Base-by-base conservation (phyloP, 768 basidiomycete species). In the Leccinum arenicola region DNA sequence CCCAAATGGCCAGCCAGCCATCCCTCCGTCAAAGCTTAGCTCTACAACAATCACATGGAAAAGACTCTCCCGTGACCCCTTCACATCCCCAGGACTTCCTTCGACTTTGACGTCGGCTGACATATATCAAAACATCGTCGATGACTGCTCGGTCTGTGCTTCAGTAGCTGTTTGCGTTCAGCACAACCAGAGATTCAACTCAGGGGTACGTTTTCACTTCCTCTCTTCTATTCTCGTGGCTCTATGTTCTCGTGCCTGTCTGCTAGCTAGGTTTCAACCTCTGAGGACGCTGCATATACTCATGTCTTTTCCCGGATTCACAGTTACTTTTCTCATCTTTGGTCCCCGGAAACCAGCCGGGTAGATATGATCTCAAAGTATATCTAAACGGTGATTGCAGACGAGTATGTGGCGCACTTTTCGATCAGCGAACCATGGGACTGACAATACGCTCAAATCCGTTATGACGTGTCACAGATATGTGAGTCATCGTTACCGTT, bases 131-230 rank as follows among this genome's bases (percentile, higher is more conserved):
- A 86, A 89, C 51, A 80, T 88, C 21, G 84, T 95, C 12, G 85
- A 87, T 11, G 93, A 97, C 66, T 98, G 95, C 70, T 97, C 95
- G 0, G 82, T 97, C 3, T 93, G 93, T 52, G 91, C 92, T 0
- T 88, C 91, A 0, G 80, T 97, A 11, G 86, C 88, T 14, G 85
- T 93, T 6, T 93, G 88, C 62, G 73, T 95, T 43, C 86, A 88
- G 64, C 89, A 97, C 69, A 78, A 73, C 48, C 73, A 75, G 23
- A 75, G 80, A 58, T 89, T 85, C 71, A 73, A 75, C 31, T 86
- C 87, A 0, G 75, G 77, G 67, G 91, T 87, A 68, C 58, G 78
- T 62, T 31, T 38, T 35, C 38, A 35, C 38, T 47, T 52, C 29
- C 7, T 52, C 21, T 3, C 36, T 47, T 19, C 6, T 38, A 12